Evolutionary conservation across 306 rosid genomes (phyloP), one percentile per base, ranked within the genome.

Genomic region (Begonia masoniana): DNA sequence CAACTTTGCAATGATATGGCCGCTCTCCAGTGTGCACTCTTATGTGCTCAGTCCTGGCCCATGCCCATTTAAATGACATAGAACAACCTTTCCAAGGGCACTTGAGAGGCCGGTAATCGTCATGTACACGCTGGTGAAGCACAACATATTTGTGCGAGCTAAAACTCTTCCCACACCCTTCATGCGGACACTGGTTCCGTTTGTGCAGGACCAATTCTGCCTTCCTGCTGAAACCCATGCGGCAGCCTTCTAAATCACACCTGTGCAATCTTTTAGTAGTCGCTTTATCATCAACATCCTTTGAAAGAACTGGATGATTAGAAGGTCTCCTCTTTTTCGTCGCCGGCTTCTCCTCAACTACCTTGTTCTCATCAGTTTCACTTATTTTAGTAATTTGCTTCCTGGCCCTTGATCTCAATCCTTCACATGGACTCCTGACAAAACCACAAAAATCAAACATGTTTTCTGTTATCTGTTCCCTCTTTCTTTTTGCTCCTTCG

Each of bases 41-140:
- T 5, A 91, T 70, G 50, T 91, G 99, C 86, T 91, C 99, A 1
- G 96, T 91, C 72, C 94, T 73, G 14, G 99, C 94, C 99, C 99
- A 91, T 15, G 88, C 92, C 99, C 99, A 91, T 72, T 91, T 91
- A 82, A 91, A 91, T 10, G 96, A 73, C 99, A 81, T 86, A 64
- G 87, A 71, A 66, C 99, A 91, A 64, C 99, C 99, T 75, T 86
- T 66, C 99, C 99, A 91, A 4, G 99, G 86, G 71, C 99, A 91
- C 79, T 91, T 81, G 43, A 91, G 87, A 52, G 99, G 99, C 76
- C 99, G 77, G 24, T 83, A 72, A 14, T 83, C 92, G 14, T 83
- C 88, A 13, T 91, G 99, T 56, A 91, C 94, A 9, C 99, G 96
- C 55, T 69, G 78, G 74, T 91, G 99, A 70, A 81, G 75, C 72